Base-by-base conservation (phyloP, 1,139 yeast genomes). In the Nakaseomyces bracarensis region DNA sequence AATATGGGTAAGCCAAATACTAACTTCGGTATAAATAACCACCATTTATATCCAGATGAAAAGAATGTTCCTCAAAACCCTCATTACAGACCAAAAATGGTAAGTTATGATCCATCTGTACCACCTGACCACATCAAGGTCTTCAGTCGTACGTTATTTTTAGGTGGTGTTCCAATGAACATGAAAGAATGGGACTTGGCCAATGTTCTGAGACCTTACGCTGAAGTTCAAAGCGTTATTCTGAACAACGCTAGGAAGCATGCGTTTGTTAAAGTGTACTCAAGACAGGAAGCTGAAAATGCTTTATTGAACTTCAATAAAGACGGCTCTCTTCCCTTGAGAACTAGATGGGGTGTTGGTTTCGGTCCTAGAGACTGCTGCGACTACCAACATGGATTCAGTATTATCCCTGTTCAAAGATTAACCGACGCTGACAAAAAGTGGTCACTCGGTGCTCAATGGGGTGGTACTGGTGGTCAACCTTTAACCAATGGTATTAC, bases 291-390 rank as follows among this genome's bases (percentile, higher is more conserved):
- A 62, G 98, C 98, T 19, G 96, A 86, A 59, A 75, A 72, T 49
- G 89, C 87, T 48, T 75, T 70, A 62, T 77, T 64, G 55, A 75
- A 54, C 64, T 79, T 72, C 50, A 71, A 71, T 49, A 69, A 70
- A 46, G 70, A 70, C 41, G 80, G 81, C 4, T 60, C 69, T 58
- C 74, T 68, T 52, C 79, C 72, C 40, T 75, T 77, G 59, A 84
- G 91, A 67, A 85, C 94, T 8, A 75, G 96, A 60, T 91, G 98
- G 98, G 98, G 97, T 52, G 97, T 91, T 50, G 98, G 98, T 1
- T 91, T 85, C 60, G 98, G 98, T 3, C 98, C 98, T 41, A 79
- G 98, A 69, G 97, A 91, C 61, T 89, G 97, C 68, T 86, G 96
- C 63, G 93, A 91, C 64, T 91, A 91, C 63, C 91, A 82, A 59